Percentiles rank a stretch among this genome's conserved stretches.
Conservation (phyloP, 345 rosid genomes). For the Eucalyptus shirleyi region DNA sequence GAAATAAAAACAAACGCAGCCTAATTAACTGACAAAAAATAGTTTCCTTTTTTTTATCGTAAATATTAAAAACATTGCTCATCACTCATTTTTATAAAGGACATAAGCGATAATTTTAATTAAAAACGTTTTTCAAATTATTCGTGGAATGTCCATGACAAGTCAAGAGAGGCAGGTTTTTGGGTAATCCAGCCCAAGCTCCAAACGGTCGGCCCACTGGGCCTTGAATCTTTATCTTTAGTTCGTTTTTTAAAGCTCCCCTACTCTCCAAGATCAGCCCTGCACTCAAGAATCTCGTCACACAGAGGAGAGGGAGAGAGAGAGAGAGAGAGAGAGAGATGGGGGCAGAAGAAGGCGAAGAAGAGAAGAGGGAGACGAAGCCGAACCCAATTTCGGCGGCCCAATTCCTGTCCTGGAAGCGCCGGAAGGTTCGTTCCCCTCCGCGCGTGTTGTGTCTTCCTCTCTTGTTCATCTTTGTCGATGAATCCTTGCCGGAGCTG, state of each 20-base stretch:
- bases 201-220: neutral
- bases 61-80: too few relatives aligned
- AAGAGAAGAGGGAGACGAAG: neutral
- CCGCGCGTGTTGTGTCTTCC: too few relatives aligned
- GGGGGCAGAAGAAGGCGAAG: constrained; percentile 47
- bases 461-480: too few relatives aligned
- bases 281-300: neutral
- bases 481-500: neutral
- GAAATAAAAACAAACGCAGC: too few relatives aligned
- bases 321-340: neutral
- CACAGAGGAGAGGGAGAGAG: neutral
- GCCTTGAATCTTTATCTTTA: neutral
- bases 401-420: constrained; percentile 4
- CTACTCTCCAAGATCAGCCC: neutral
- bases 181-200: neutral
- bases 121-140: too few relatives aligned
- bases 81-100: too few relatives aligned
- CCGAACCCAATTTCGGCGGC: neutral
- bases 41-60: too few relatives aligned
- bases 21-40: too few relatives aligned
- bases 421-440: neutral
- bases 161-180: neutral
- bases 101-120: too few relatives aligned
- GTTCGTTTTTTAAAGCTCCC: neutral
- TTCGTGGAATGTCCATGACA: too few relatives aligned